Base-by-base conservation (phyloP, 495 filamentous ascomycete species). In the Cercophora samala region DNA sequence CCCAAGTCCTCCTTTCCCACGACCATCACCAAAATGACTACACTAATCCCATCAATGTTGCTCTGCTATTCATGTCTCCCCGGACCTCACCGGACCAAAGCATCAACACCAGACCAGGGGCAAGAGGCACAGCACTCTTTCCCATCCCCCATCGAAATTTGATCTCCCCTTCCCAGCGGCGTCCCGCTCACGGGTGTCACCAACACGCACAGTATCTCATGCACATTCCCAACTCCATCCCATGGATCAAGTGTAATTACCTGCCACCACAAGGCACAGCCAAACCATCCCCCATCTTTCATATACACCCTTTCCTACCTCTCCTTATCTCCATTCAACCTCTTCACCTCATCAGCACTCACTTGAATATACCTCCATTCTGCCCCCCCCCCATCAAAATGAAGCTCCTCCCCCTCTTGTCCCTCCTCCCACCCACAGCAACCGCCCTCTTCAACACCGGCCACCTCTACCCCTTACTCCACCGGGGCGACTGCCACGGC, bases 401-500 rank as follows among this genome's bases (percentile, higher is more conserved):
- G 37, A 46, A 46, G 11, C 37, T 46, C 37, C 37, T 46, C 8
- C 26, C 26, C 8, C 15, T 46, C 6, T 1, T 46, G 13, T 13
- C 11, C 37, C 37, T 46, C 37, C 37, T 13, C 5, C 11, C 11
- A 46, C 37, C 15, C 2, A 2, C 37, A 46, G 37, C 37, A 72
- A 76, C 76, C 71, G 65, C 70, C 66, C n/a, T 68, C 68, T 69
- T 69, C 26, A 29, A 29, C 26, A 4, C 26, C 59, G 71, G 69
- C 64, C 61, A 46, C 64, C 58, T 72, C n/a, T 71, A 70, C 64
- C 46, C 62, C 67, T 65, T 66, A 32, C 67, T 73, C n/a, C 68
- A 71, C 42, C 52, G 54, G 18, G 70, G 71, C 22, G 46, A 29
- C 26, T 76, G 74, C 68, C 58, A 64, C 55, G 76, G 74, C 68